Percentiles rank a stretch among this genome's conserved stretches.
phyloP scores from a whole-genome alignment of 495 filamentous ascomycete genomes.

The Bacidia gigantensis region DNA sequence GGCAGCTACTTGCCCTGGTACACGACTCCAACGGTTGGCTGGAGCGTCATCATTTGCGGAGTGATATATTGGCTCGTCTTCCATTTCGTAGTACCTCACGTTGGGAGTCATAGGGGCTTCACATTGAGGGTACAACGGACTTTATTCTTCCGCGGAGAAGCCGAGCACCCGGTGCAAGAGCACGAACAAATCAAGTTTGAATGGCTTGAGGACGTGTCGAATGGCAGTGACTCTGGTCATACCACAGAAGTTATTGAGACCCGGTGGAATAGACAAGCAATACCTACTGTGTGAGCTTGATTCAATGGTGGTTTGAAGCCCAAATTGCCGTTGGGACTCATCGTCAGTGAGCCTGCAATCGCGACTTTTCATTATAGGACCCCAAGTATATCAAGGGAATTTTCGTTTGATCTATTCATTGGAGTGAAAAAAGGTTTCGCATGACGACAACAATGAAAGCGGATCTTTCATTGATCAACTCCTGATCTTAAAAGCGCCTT shows the following conservation, averaged over 20 bases:
- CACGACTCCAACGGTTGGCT: slow-evolving; percentile 18
- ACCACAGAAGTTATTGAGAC: neutral
- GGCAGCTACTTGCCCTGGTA: slow-evolving; percentile 12
- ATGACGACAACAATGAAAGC: no score
- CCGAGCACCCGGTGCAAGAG: neutral
- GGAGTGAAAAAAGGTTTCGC: no score
- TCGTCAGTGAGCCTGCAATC: no score
- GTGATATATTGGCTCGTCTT: slow-evolving; percentile 12
- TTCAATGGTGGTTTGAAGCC: no score
- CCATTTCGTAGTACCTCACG: slow-evolving; percentile 7
- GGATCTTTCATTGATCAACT: no score
- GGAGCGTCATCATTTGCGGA: neutral
- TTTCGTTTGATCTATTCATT: no score
- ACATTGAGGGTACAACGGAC: neutral
- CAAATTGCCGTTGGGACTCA: no score
- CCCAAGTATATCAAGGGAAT: no score
- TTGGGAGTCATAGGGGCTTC: neutral
- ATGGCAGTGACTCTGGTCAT: neutral
- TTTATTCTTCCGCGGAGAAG: slow-evolving; percentile 11
- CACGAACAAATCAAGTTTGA: slow-evolving; percentile 1
- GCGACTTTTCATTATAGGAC: no score
- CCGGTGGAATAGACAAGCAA: neutral
- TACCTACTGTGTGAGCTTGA: neutral
- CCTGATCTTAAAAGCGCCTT: no score
- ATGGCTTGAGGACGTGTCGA: neutral